A percentile compares a stretch with the other conserved stretches of the same genome.
These are phyloP conservation scores for Tulasnella sp. DNA, from an alignment of 768 basidiomycete genomes.

Conservation along the genomic window DNA sequence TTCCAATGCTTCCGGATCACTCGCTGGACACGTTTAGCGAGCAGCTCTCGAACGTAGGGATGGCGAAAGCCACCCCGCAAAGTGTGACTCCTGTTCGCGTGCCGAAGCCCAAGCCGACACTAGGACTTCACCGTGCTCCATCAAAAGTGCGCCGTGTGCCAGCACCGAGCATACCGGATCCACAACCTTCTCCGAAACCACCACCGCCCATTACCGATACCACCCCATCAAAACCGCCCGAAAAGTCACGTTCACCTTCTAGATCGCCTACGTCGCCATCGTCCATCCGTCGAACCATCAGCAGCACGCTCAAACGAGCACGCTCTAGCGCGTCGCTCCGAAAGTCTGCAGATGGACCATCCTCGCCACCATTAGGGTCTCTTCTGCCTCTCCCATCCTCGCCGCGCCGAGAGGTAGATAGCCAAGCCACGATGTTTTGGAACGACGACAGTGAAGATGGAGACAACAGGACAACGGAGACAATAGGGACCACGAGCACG, in stretches of 20 bases:
- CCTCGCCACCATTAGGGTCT: too few relatives aligned
- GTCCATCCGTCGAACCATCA: background rate
- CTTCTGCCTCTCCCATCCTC: background rate
- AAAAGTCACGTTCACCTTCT: background rate
- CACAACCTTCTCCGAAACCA: too few relatives aligned
- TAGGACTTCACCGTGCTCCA: too few relatives aligned
- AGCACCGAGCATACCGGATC: too few relatives aligned
- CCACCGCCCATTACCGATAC: too few relatives aligned
- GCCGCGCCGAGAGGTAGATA: background rate
- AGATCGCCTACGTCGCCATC: background rate
- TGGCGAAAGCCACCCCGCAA: background rate
- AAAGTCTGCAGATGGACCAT: background rate
- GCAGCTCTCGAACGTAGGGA: too few relatives aligned
- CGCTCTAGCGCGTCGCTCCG: background rate
- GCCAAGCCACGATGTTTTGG: constrained; percentile 1
- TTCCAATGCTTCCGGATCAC: too few relatives aligned
- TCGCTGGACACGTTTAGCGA: too few relatives aligned
- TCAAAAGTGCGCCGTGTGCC: background rate
- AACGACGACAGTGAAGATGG: constrained; percentile 8
- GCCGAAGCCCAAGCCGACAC: too few relatives aligned
- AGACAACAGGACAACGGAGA: background rate
- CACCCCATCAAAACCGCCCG: background rate
- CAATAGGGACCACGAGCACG: too few relatives aligned
- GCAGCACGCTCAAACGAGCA: background rate
- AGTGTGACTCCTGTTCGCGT: background rate